Conservation (phyloP, 179 eudicot species). For the Corrigiola litoralis region DNA sequence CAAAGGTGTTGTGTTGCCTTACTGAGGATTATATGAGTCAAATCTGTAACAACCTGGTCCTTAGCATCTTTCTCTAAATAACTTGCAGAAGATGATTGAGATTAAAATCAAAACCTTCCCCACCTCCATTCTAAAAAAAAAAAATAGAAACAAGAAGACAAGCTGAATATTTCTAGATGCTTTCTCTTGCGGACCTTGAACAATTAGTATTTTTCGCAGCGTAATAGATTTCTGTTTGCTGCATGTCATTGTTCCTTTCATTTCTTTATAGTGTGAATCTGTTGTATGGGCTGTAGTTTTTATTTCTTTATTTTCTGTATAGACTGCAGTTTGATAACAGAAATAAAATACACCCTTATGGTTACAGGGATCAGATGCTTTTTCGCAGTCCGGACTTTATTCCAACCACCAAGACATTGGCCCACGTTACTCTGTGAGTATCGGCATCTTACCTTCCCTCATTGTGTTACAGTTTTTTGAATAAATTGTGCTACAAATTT, state of each 20-base stretch:
- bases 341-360: constrained; percentile 5
- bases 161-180: not conserved
- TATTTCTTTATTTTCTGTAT: not conserved
- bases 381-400: constrained; percentile 92
- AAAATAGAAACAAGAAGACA: no score
- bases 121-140: no score
- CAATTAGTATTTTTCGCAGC: not conserved
- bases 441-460: constrained; percentile 10
- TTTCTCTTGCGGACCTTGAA: not conserved
- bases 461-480: not conserved
- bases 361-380: constrained; percentile 83
- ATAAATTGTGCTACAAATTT: no score
- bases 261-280: not conserved
- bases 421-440: constrained; percentile 88
- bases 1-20: no score
- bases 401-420: constrained; percentile 99
- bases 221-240: not conserved
- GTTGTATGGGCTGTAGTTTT: no score
- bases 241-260: not conserved
- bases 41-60: no score
- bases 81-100: no score
- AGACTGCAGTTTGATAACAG: not conserved
- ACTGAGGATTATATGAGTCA: no score
- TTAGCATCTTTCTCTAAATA: no score
- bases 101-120: no score